Evolutionary conservation across 2,329 filamentous ascomycete species (phyloP).

Genomic region (Colletotrichum cordylinicola): DNA sequence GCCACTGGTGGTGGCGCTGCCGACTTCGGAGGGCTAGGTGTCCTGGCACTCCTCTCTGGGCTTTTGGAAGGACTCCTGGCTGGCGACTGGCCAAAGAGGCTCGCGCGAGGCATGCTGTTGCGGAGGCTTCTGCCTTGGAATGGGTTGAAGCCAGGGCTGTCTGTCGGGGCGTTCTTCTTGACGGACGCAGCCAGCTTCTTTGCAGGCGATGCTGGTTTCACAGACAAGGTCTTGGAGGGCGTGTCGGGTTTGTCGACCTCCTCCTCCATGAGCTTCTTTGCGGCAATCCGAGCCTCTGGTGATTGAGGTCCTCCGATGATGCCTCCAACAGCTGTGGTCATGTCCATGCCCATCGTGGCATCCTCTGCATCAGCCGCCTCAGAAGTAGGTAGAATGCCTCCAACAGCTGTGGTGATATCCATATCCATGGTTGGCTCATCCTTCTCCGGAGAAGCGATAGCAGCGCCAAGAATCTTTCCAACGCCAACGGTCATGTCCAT

Average conservation of each 20-base stretch:
- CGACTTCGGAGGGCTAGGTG: constrained; percentile 23
- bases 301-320: constrained; percentile 55
- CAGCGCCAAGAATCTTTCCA: constrained; percentile 44
- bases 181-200: constrained; percentile 33
- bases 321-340: constrained; percentile 67
- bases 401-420: constrained; percentile 68
- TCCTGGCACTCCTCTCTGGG: not conserved
- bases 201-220: constrained; percentile 40
- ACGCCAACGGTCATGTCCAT: constrained; percentile 65
- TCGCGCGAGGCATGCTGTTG: constrained; percentile 52
- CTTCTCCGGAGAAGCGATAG: constrained; percentile 18
- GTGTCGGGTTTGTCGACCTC: constrained; percentile 58
- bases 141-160: constrained; percentile 61
- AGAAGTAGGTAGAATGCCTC: constrained; percentile 53
- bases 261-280: constrained; percentile 64
- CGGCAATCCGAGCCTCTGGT: constrained; percentile 48
- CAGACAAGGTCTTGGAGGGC: constrained; percentile 43
- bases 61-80: not conserved
- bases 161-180: constrained; percentile 29
- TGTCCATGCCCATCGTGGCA: constrained; percentile 68
- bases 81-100: constrained; percentile 39
- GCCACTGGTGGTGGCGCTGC: constrained; percentile 2
- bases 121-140: constrained; percentile 55
- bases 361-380: constrained; percentile 34
- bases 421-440: constrained; percentile 44